A percentile compares a stretch with the other conserved stretches of the same genome.
Evolutionary conservation across 331 rosid species (phyloP).

Genomic region (Acacia pycnantha): DNA sequence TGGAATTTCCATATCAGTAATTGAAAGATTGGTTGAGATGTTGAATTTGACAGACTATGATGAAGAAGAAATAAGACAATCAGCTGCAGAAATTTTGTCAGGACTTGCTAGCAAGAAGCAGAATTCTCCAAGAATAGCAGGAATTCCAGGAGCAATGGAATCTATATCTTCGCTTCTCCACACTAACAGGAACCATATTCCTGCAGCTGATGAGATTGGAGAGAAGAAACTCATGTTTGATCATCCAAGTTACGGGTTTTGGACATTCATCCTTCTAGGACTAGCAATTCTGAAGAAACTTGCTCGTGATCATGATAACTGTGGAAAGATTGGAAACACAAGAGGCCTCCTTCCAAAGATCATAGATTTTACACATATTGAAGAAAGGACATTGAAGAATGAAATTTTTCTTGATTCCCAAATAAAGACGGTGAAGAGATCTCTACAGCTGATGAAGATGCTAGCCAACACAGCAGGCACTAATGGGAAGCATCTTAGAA

Average conservation of each 20-base stretch:
- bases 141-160: slow-evolving; percentile 93
- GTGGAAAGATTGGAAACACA: slow-evolving; percentile 92
- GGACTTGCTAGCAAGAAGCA: slow-evolving; percentile 87
- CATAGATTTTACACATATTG: slow-evolving; percentile 71
- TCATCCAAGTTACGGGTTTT: slow-evolving; percentile 56
- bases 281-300: slow-evolving; percentile 81
- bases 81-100: slow-evolving; percentile 82
- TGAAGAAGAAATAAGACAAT: slow-evolving; percentile 77
- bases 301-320: slow-evolving; percentile 79
- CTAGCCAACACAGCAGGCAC: slow-evolving; percentile 77
- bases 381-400: slow-evolving; percentile 62
- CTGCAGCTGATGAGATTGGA: slow-evolving; percentile 75
- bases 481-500: slow-evolving; percentile 68
- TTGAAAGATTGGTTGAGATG: slow-evolving; percentile 91
- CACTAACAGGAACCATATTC: slow-evolving; percentile 46
- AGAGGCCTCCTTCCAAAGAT: slow-evolving; percentile 89
- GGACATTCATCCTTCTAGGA: slow-evolving; percentile 85
- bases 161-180: slow-evolving; percentile 86
- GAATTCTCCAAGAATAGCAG: slow-evolving; percentile 79
- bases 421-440: slow-evolving; percentile 65
- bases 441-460: slow-evolving; percentile 88
- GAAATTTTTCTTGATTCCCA: slow-evolving; percentile 50
- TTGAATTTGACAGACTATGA: slow-evolving; percentile 82
- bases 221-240: slow-evolving; percentile 61
- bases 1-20: slow-evolving; percentile 60